phyloP scores from a whole-genome alignment of 768 basidiomycete species.

The Daedaleopsis sinensis region DNA sequence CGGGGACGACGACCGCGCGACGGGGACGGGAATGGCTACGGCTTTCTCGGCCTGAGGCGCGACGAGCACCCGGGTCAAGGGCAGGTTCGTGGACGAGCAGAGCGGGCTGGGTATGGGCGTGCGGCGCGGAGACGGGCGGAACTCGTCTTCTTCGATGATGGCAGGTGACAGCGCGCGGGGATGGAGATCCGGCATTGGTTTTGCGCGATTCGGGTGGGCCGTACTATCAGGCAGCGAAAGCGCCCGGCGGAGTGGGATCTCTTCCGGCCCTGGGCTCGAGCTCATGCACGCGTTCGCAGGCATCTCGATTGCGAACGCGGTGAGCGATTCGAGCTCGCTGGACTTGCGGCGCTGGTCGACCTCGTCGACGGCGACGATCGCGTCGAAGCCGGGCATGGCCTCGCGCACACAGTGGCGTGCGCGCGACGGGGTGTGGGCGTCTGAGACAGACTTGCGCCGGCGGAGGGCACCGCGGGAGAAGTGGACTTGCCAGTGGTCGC shows the following conservation, averaged over 20 bases:
- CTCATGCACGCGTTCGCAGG: background rate
- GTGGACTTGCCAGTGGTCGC: conserved; percentile 62
- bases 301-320: conserved; percentile 5
- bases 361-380: conserved; percentile 61
- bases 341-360: conserved; percentile 60
- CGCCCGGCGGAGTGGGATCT: conserved; percentile 13
- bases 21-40: background rate
- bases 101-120: conserved; percentile 15
- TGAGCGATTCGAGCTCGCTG: conserved; percentile 12
- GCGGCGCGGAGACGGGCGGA: conserved; percentile 19
- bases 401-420: conserved; percentile 24
- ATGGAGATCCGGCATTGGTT: conserved; percentile 1
- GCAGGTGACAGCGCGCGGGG: conserved; percentile 4
- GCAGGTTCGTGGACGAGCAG: conserved; percentile 10
- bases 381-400: conserved; percentile 23
- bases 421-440: conserved; percentile 13
- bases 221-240: conserved; percentile 16
- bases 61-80: conserved; percentile 1
- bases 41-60: conserved; percentile 1
- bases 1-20: background rate
- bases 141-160: conserved; percentile 36
- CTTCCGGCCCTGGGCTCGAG: background rate
- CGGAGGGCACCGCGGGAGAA: conserved; percentile 66
- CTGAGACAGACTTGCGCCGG: conserved; percentile 45
- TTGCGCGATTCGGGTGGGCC: conserved; percentile 3